Conservation (phyloP, 257 asterid genomes). For the Solanum verrucosum region DNA sequence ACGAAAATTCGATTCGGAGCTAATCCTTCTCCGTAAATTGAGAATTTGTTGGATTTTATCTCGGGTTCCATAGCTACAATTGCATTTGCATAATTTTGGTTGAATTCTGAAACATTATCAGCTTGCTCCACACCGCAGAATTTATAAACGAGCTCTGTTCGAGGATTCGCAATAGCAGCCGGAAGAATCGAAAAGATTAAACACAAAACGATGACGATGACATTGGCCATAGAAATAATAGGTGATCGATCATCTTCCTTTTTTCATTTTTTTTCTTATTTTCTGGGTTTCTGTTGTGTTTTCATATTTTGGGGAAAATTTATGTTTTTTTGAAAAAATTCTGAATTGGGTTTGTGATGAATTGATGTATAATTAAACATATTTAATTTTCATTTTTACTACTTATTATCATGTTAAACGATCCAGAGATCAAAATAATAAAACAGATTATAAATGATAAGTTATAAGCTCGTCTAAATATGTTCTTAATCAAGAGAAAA, state of each 20-base stretch:
- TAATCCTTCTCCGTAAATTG: neutral
- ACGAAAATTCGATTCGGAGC: neutral
- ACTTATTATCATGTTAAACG: no score
- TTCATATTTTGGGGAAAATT: neutral
- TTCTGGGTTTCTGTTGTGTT: neutral
- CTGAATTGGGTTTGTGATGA: neutral
- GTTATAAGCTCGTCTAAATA: no score
- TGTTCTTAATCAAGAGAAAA: no score
- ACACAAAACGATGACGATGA: neutral
- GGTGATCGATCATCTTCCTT: neutral
- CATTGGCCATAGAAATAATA: neutral
- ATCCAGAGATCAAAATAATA: no score
- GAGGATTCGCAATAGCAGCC: neutral
- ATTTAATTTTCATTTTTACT: neutral
- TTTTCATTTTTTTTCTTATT: neutral
- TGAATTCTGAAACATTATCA: neutral
- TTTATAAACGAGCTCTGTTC: neutral
- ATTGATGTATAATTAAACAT: neutral
- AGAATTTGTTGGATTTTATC: neutral
- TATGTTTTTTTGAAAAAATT: neutral
- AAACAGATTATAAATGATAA: no score
- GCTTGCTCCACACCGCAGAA: neutral
- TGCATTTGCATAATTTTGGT: neutral
- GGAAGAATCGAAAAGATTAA: neutral
- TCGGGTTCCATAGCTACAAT: neutral